Evolutionary conservation across 495 filamentous ascomycete species (phyloP).

Genomic region (Aspergillus campestris): DNA sequence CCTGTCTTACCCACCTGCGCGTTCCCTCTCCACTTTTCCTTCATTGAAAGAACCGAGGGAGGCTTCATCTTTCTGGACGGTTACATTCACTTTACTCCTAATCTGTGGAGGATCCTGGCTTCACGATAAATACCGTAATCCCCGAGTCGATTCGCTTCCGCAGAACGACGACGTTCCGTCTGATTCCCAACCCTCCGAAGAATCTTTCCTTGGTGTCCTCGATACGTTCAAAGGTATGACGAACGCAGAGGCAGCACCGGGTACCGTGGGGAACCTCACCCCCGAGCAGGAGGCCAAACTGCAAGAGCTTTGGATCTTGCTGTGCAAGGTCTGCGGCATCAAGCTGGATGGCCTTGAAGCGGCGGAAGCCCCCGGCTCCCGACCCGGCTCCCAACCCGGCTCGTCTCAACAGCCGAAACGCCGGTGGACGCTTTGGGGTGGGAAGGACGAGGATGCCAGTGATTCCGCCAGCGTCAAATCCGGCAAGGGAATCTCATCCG

Average conservation of each 20-base stretch:
- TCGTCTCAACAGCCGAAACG: slow-evolving; percentile 51
- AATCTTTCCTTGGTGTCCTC: slow-evolving; percentile 29
- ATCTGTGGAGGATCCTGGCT: slow-evolving; percentile 30
- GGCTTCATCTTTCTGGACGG: slow-evolving; percentile 32
- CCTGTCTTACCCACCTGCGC: slow-evolving; percentile 14
- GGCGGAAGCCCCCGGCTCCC: slow-evolving; percentile 13
- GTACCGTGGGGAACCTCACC: slow-evolving; percentile 81
- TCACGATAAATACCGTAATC: slow-evolving; percentile 23
- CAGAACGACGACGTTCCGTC: background rate
- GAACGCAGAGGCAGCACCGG: slow-evolving; percentile 44
- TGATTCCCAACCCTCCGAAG: slow-evolving; percentile 8
- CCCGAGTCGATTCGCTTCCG: slow-evolving; percentile 4
- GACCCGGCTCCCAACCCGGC: slow-evolving; percentile 16
- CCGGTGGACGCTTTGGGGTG: slow-evolving; percentile 50
- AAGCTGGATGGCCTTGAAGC: slow-evolving; percentile 23
- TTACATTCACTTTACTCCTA: slow-evolving; percentile 25
- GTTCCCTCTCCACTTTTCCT: slow-evolving; percentile 21
- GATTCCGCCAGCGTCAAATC: slow-evolving; percentile 26
- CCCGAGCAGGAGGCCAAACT: slow-evolving; percentile 82
- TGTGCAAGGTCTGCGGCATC: slow-evolving; percentile 75
- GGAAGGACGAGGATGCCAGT: slow-evolving; percentile 50
- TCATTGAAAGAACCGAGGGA: slow-evolving; percentile 23
- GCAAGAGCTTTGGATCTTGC: slow-evolving; percentile 72
- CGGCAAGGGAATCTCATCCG: slow-evolving; percentile 24
- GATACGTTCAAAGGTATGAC: slow-evolving; percentile 36